These are phyloP conservation scores for Solanum sitiens DNA, from an alignment of 257 asterid species.

Conservation along the genomic window DNA sequence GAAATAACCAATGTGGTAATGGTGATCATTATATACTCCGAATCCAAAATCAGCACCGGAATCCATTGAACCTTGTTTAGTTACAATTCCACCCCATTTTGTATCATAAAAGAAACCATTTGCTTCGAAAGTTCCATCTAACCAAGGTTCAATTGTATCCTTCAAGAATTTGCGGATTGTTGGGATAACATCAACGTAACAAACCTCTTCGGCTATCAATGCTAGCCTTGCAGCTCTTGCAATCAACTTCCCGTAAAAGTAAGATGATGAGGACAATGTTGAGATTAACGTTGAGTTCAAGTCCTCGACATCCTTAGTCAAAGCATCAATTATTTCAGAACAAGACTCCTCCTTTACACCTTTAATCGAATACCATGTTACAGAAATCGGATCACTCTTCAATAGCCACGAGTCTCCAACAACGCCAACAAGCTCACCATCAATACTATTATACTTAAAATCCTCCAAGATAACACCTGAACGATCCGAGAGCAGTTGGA, in stretches of 20 bases:
- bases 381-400: conserved; percentile 50
- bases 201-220: conserved; percentile 67
- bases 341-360: conserved; percentile 43
- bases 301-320: conserved; percentile 37
- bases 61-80: conserved; percentile 59
- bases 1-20: conserved; percentile 67
- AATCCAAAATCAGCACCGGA: conserved; percentile 78
- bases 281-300: conserved; percentile 29
- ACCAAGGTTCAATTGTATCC: conserved; percentile 62
- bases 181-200: conserved; percentile 40
- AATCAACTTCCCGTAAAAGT: conserved; percentile 54
- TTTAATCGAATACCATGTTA: conserved; percentile 64
- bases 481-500: conserved; percentile 28
- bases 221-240: conserved; percentile 81
- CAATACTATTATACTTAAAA: conserved; percentile 46
- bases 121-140: conserved; percentile 50
- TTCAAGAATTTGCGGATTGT: conserved; percentile 45
- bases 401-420: conserved; percentile 72
- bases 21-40: conserved; percentile 72
- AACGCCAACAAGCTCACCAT: conserved; percentile 77
- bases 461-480: conserved; percentile 35
- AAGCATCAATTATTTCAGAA: conserved; percentile 38
- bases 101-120: conserved; percentile 66
- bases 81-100: conserved; percentile 73
- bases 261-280: conserved; percentile 42